Evolutionary conservation across 1,284 basidiomycete species (phyloP), one percentile per base, ranked within the genome.

Genomic region (Vanrija humicola): DNA sequence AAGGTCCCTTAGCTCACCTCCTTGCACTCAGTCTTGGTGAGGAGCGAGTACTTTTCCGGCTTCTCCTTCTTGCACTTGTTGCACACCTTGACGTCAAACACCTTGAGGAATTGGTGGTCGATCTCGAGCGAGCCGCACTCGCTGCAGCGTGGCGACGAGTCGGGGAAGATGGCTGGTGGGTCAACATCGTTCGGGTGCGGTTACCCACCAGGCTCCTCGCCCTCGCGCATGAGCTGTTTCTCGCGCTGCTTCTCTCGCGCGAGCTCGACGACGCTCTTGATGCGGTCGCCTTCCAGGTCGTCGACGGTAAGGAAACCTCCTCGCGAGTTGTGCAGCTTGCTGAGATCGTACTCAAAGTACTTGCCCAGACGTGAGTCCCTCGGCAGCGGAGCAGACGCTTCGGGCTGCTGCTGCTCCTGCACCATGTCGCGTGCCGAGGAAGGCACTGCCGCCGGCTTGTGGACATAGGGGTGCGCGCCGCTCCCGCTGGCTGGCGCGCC

Each of bases 11-110:
- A 21, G 23, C 80, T 53, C 52, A 90, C 91, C 81, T 93, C 89
- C 77, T 96, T 97, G 76, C 94, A 98, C 76, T 99, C 96, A 0
- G 96, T 98, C 80, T 99, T 99, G 1, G 96, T 99, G 50, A 99
- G 78, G 2, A 98, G 79, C 73, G 90, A 91, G 74, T 97, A 99
- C 73, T 86, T 87, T 69, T 98, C 94, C 8, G 91, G 90, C 50
- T 84, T 82, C 62, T 88, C 85, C 66, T 91, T 86, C 78, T 93
- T 90, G 78, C 94, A 98, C 62, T 82, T 84, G 63, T 87, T 86
- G 78, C 95, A 99, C 2, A 98, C 90, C 18, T 84, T 70, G 70
- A 89, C 87, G 15, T 84, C 82, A 68, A 96, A 96, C 14, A 90
- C 84, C 60, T 75, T 88, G 71, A 83, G 81, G 67, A 85, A 89